Evolutionary conservation across 768 basidiomycete species (phyloP).

Genomic region (Collybiopsis confluens): DNA sequence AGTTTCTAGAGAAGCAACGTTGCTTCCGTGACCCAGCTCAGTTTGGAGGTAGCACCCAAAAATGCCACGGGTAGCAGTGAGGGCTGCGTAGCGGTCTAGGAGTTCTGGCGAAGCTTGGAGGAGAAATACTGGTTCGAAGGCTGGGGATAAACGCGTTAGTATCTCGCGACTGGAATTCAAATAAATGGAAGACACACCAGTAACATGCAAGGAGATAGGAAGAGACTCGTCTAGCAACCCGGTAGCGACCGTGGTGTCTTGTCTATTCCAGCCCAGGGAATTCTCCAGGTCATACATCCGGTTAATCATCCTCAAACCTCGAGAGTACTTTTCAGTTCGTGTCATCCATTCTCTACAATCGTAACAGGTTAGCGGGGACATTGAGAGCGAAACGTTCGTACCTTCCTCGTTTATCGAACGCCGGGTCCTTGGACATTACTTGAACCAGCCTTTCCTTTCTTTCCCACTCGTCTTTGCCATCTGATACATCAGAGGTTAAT

Average conservation of each 20-base stretch:
- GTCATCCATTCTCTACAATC: constrained; percentile 26
- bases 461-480: constrained; percentile 47
- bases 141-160: constrained; percentile 19
- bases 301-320: constrained; percentile 49
- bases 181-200: constrained; percentile 14
- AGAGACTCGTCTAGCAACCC: constrained; percentile 47
- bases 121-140: constrained; percentile 66
- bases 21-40: constrained; percentile 75
- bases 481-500: constrained; percentile 25
- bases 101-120: constrained; percentile 57
- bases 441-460: constrained; percentile 38
- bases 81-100: constrained; percentile 44
- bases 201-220: constrained; percentile 40
- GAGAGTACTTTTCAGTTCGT: constrained; percentile 53
- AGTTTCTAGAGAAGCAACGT: constrained; percentile 65
- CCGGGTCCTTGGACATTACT: constrained; percentile 48
- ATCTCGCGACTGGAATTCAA: background rate
- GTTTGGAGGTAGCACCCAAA: constrained; percentile 75
- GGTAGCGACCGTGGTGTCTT: constrained; percentile 44
- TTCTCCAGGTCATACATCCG: constrained; percentile 58
- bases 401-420: constrained; percentile 58
- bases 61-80: constrained; percentile 53
- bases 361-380: background rate
- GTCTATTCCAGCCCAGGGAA: constrained; percentile 45
- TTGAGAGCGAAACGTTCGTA: constrained; percentile 17